These are phyloP conservation scores for Rhizoclosmatium globosum DNA, from an alignment of 192 early-diverging fungal genomes.

Conservation along the genomic window DNA sequence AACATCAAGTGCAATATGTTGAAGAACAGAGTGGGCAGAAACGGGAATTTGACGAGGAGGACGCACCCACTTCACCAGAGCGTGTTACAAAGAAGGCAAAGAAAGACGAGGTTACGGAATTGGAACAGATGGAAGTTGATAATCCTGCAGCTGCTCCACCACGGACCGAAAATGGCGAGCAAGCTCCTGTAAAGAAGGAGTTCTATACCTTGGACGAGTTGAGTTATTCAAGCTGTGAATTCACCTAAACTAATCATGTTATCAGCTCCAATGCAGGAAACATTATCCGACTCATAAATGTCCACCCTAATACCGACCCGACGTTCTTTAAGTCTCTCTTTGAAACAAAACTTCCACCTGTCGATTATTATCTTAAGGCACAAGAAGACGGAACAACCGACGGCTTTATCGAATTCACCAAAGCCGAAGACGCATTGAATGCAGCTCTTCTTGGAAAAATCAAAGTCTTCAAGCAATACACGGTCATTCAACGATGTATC, in stretches of 20 bases:
- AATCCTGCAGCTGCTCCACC: not conserved
- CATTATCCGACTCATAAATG: slow-evolving; percentile 37
- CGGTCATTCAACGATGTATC: slow-evolving; percentile 49
- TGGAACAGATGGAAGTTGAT: not conserved
- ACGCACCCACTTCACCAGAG: no score
- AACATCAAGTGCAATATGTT: not conserved
- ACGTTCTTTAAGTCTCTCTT: slow-evolving; percentile 35
- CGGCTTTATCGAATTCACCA: slow-evolving; percentile 56
- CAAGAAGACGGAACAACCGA: slow-evolving; percentile 50
- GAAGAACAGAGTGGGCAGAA: not conserved
- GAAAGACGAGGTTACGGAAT: slow-evolving; percentile 6
- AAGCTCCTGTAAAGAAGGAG: slow-evolving; percentile 21
- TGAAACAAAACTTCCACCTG: slow-evolving; percentile 35
- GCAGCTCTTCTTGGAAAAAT: slow-evolving; percentile 28
- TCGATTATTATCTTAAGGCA: slow-evolving; percentile 54
- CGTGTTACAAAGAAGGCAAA: no score
- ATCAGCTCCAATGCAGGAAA: slow-evolving; percentile 42
- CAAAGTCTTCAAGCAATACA: slow-evolving; percentile 20
- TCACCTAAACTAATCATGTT: not conserved
- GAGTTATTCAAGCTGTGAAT: slow-evolving; percentile 1
- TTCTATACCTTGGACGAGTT: slow-evolving; percentile 32
- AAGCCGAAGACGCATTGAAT: slow-evolving; percentile 41
- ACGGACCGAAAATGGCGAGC: not conserved
- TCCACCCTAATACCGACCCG: slow-evolving; percentile 24
- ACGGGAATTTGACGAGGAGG: no score